phyloP scores from a whole-genome alignment of 148 eudicot genomes.

The Rhododendron williamsianum region DNA sequence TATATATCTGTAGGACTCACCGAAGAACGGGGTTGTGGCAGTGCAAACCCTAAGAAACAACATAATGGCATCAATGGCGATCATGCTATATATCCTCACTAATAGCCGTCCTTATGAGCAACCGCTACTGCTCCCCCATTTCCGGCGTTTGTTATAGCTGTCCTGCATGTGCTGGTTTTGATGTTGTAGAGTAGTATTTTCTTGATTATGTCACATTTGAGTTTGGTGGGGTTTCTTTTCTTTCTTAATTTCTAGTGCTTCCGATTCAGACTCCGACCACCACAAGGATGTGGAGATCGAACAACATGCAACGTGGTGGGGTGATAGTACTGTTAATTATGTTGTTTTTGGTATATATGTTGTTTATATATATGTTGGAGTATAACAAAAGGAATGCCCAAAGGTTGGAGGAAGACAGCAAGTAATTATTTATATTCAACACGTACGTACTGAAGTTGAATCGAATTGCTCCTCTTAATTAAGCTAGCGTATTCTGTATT shows the following conservation, averaged over 20 bases:
- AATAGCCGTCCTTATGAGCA: conserved; percentile 68
- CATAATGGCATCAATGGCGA: conserved; percentile 91
- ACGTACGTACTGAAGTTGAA: no score
- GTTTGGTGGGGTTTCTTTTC: conserved; percentile 10
- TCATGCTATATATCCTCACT: conserved; percentile 63
- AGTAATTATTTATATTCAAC: no score
- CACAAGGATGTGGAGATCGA: no score
- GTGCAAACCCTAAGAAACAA: conserved; percentile 89
- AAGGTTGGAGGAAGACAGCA: no score
- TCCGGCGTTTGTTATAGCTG: conserved; percentile 46
- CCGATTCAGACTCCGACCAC: background rate
- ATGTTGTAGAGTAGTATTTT: conserved; percentile 37
- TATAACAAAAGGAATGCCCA: no score
- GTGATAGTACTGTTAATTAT: no score
- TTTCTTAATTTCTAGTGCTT: background rate
- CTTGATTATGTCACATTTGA: conserved; percentile 47
- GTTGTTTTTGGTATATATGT: no score
- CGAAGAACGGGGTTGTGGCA: conserved; percentile 70
- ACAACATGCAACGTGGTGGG: no score
- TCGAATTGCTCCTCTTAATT: no score
- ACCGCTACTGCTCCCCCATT: conserved; percentile 34
- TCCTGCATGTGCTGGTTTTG: conserved; percentile 27
- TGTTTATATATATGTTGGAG: no score
- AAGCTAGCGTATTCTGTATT: no score
- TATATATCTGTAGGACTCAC: conserved; percentile 36